Evolutionary conservation across 805 yeast genomes (phyloP).

Genomic region (Ogataea naganishii): DNA sequence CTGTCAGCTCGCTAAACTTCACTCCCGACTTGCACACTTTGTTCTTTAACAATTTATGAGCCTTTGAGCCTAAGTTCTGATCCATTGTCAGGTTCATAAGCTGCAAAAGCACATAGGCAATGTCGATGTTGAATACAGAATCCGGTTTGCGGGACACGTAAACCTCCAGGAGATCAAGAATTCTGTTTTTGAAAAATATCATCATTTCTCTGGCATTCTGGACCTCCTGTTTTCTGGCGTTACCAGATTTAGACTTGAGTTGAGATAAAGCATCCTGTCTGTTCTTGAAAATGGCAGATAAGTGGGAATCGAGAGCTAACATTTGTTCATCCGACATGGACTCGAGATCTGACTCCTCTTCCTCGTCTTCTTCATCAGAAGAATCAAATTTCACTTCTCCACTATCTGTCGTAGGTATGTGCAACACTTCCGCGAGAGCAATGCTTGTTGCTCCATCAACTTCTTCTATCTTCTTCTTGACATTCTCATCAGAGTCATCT

Average conservation of each 20-base stretch:
- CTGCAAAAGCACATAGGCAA: conserved; percentile 47
- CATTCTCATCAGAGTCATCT: conserved; percentile 29
- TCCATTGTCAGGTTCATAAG: conserved; percentile 64
- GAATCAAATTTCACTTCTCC: conserved; percentile 26
- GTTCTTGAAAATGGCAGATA: conserved; percentile 77
- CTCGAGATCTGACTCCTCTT: conserved; percentile 56
- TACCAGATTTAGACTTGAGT: conserved; percentile 43
- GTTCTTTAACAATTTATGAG: conserved; percentile 60
- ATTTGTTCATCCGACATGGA: conserved; percentile 94
- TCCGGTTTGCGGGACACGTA: conserved; percentile 40
- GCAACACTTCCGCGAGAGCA: conserved; percentile 63
- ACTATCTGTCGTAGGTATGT: conserved; percentile 38
- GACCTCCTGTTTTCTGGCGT: conserved; percentile 63
- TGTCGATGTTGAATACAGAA: conserved; percentile 30
- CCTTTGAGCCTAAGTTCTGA: conserved; percentile 61
- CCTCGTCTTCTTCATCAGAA: conserved; percentile 37
- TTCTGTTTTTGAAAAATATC: conserved; percentile 66
- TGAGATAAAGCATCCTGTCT: conserved; percentile 57
- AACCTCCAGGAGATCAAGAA: conserved; percentile 67
- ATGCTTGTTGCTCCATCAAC: conserved; percentile 40
- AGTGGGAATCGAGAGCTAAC: conserved; percentile 86
- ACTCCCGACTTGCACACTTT: conserved; percentile 37
- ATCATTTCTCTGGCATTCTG: conserved; percentile 73
- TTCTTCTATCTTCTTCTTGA: conserved; percentile 25
- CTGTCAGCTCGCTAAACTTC: conserved; percentile 10